Evolutionary conservation across 139 green algal species (phyloP).

Genomic region (Chlamydomonas schloesseri): DNA sequence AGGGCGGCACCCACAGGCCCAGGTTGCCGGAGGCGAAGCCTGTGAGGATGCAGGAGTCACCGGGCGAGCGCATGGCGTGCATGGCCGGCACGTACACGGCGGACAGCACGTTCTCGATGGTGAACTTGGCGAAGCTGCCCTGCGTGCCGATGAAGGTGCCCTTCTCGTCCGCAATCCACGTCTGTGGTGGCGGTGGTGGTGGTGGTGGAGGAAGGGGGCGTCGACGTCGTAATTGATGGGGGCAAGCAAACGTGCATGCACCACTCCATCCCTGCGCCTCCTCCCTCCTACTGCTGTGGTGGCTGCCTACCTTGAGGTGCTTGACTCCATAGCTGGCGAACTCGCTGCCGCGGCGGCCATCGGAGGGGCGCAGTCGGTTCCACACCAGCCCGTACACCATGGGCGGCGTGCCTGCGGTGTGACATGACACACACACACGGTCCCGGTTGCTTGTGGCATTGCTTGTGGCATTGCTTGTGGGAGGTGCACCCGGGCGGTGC

Average conservation of each 20-base stretch:
- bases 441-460: no score
- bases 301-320: slow-evolving; percentile 65
- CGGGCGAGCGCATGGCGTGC: slow-evolving; percentile 59
- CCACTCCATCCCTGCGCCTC: no score
- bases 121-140: slow-evolving; percentile 51
- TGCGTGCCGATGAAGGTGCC: slow-evolving; percentile 35
- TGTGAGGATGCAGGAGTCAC: slow-evolving; percentile 69
- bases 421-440: neutral
- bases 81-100: slow-evolving; percentile 65
- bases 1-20: slow-evolving; percentile 70
- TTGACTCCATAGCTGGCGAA: slow-evolving; percentile 77
- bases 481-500: no score
- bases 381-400: slow-evolving; percentile 70
- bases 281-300: neutral
- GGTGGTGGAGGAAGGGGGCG: no score
- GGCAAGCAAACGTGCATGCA: no score
- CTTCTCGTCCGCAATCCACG: slow-evolving; percentile 61
- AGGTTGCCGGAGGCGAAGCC: slow-evolving; percentile 62
- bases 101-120: slow-evolving; percentile 66
- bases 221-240: no score
- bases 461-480: no score
- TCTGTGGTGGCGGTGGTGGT: neutral
- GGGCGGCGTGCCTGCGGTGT: slow-evolving; percentile 66
- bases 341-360: slow-evolving; percentile 58
- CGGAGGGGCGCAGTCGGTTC: slow-evolving; percentile 57